phyloP scores from a whole-genome alignment of 208 protist species.

The Lotmaria passim region DNA sequence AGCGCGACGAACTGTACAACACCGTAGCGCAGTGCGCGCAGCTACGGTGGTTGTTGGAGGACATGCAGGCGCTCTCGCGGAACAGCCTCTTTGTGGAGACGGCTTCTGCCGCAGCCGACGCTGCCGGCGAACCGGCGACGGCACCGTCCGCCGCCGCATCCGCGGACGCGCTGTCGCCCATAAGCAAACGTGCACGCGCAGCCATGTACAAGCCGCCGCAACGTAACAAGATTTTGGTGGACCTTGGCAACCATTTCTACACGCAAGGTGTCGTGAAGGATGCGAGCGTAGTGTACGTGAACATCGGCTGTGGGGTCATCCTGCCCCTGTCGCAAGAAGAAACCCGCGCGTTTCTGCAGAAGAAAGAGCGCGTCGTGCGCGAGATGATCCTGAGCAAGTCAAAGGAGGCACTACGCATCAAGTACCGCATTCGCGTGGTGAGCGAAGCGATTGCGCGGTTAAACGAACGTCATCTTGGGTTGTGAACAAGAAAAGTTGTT shows the following conservation, averaged over 20 bases:
- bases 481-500: too few species aligned
- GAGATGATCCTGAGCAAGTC: conserved; percentile 39
- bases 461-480: conserved; percentile 39
- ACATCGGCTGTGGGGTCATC: conserved; percentile 83
- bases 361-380: conserved; percentile 59
- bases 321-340: conserved; percentile 69
- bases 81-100: conserved; percentile 43
- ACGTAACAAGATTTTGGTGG: conserved; percentile 72
- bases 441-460: conserved; percentile 73
- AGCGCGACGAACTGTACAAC: conserved; percentile 60
- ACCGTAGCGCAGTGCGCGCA: conserved; percentile 73
- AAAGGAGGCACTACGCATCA: conserved; percentile 66
- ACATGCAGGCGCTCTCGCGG: conserved; percentile 67
- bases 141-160: background rate
- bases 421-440: conserved; percentile 83
- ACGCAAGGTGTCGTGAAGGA: conserved; percentile 54
- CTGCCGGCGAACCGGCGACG: conserved; percentile 2
- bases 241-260: conserved; percentile 84
- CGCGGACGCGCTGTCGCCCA: too few species aligned
- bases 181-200: conserved; percentile 27
- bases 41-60: conserved; percentile 63
- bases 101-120: conserved; percentile 20
- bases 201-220: conserved; percentile 24
- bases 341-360: conserved; percentile 54
- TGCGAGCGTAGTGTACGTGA: conserved; percentile 56